These are phyloP conservation scores for Fusarium nisikadoi DNA, from an alignment of 2,329 filamentous ascomycete genomes.

Conservation along the genomic window DNA sequence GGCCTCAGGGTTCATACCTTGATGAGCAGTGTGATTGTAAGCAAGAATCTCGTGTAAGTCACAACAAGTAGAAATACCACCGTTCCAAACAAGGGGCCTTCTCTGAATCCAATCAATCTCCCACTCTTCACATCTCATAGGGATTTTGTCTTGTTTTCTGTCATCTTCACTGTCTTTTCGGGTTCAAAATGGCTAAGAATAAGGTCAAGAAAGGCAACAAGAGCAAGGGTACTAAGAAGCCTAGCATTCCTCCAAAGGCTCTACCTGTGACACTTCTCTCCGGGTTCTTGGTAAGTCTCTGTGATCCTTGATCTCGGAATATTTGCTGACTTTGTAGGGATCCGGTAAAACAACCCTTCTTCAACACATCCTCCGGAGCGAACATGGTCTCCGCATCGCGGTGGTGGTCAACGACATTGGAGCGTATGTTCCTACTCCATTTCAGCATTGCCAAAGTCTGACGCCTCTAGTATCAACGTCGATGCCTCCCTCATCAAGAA, in stretches of 20 bases:
- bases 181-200: constrained; percentile 31
- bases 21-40: constrained; percentile 27
- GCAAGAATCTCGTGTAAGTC: constrained; percentile 1
- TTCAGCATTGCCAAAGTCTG: background rate
- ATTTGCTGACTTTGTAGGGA: constrained; percentile 55
- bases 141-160: no score
- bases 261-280: constrained; percentile 51
- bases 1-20: constrained; percentile 23
- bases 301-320: rapidly evolving
- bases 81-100: no score
- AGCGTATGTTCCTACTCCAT: constrained; percentile 51
- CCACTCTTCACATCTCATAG: no score
- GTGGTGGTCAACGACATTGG: constrained; percentile 81
- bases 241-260: constrained; percentile 34
- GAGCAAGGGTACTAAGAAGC: constrained; percentile 28
- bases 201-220: constrained; percentile 21
- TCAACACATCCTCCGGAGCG: constrained; percentile 72
- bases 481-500: constrained; percentile 70
- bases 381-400: constrained; percentile 75
- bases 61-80: constrained; percentile 13
- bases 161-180: background rate
- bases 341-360: constrained; percentile 78
- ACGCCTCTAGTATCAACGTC: constrained; percentile 65
- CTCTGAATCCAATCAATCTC: background rate
- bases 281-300: constrained; percentile 46